A percentile compares a stretch with the other conserved stretches of the same genome.
Conservation (phyloP, 192 early-diverging fungal genomes). For the Coemansia sp. region DNA sequence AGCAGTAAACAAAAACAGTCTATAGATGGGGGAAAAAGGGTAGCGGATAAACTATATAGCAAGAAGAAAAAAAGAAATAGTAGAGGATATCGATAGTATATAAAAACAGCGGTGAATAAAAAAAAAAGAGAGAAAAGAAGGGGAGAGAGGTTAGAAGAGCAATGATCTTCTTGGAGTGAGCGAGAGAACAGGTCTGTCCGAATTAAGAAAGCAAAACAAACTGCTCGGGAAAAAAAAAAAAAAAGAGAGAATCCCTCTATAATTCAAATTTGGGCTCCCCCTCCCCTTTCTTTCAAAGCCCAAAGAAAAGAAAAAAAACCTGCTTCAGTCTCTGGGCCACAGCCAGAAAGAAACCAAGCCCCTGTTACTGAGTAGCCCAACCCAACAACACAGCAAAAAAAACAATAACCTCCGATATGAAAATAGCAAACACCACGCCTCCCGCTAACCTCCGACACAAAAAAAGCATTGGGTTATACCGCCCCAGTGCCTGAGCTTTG, state of each 20-base stretch:
- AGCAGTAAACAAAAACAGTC: background rate
- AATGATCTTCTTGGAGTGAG: background rate
- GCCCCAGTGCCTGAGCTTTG: background rate
- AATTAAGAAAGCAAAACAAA: constrained; percentile 11
- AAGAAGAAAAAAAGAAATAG: constrained; percentile 7
- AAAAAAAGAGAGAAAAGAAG: constrained; percentile 20
- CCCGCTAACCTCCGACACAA: constrained; percentile 1
- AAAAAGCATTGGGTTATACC: background rate
- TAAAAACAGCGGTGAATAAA: constrained; percentile 18
- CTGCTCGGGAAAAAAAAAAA: background rate
- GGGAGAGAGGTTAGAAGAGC: constrained; percentile 11
- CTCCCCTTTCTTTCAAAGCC: background rate
- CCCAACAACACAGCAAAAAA: constrained; percentile 1
- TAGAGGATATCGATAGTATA: constrained; percentile 47
- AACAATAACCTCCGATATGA: constrained; percentile 2
- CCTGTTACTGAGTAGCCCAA: background rate
- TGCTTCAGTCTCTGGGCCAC: background rate
- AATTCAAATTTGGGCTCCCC: constrained; percentile 1
- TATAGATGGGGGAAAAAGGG: background rate
- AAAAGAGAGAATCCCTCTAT: constrained; percentile 5
- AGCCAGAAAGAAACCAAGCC: background rate
- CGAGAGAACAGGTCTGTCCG: background rate
- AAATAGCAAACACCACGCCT: background rate
- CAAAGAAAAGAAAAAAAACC: constrained; percentile 7
- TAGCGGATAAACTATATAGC: constrained; percentile 29